Conservation (phyloP, 2,329 filamentous ascomycete genomes). For the Cladosporium sp. region DNA sequence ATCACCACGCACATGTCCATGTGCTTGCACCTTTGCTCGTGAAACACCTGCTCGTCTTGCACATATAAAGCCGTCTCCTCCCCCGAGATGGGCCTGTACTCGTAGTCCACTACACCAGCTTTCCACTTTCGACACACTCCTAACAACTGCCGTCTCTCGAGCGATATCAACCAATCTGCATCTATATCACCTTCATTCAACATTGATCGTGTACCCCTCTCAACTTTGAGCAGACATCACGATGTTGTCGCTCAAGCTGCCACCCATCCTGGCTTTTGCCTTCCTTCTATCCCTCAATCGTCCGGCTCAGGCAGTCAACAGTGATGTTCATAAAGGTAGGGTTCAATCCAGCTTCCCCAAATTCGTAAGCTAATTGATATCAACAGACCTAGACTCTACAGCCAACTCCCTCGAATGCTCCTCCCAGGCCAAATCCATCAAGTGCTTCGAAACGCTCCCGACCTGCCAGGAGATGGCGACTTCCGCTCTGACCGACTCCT, state of each 20-base stretch:
- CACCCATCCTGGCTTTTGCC: background rate
- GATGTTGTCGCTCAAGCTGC: background rate
- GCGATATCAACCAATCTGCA: background rate
- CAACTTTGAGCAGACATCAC: background rate
- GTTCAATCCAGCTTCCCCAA: background rate
- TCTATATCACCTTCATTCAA: background rate
- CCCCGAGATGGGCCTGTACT: background rate
- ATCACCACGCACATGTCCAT: background rate
- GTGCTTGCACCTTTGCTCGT: background rate
- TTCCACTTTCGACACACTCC: too few species aligned
- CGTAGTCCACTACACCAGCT: background rate
- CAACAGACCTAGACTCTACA: background rate
- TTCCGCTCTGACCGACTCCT: slow-evolving; percentile 47
- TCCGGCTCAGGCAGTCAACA: background rate
- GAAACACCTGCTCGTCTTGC: background rate
- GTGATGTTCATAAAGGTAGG: background rate
- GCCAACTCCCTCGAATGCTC: background rate
- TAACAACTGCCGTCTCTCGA: too few species aligned
- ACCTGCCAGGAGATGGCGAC: slow-evolving; percentile 50
- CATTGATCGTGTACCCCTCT: background rate
- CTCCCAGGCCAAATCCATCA: slow-evolving; percentile 26
- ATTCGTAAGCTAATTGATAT: too few species aligned
- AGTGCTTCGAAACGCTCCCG: slow-evolving; percentile 40
- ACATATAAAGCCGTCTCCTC: background rate
- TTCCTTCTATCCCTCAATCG: background rate